These are phyloP conservation scores for Clavaria fumosa DNA, from an alignment of 768 basidiomycete genomes.

Conservation along the genomic window DNA sequence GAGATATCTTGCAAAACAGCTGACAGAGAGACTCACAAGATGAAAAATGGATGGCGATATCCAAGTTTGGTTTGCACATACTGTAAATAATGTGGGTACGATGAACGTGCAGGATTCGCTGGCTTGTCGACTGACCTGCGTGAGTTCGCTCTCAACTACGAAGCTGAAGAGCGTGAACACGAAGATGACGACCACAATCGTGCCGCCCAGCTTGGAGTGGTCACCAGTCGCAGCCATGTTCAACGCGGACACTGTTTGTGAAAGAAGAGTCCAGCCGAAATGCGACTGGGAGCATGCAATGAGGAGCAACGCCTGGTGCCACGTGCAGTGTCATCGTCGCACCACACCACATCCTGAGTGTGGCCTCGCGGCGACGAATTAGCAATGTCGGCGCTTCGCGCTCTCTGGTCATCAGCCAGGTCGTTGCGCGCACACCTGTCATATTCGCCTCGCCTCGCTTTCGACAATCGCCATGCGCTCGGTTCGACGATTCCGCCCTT, in stretches of 20 bases:
- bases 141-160: constrained; percentile 59
- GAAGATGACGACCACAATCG: constrained; percentile 41
- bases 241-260: no score
- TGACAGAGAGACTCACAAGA: constrained; percentile 43
- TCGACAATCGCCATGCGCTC: constrained; percentile 13
- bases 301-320: no score
- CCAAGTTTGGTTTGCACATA: constrained; percentile 64
- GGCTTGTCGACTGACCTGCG: constrained; percentile 56
- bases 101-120: no score
- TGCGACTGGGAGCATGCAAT: no score
- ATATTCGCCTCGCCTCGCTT: constrained; percentile 19
- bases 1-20: background rate
- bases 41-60: constrained; percentile 80
- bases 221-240: no score
- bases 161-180: constrained; percentile 49
- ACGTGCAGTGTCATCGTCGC: no score
- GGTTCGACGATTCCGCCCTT: constrained; percentile 23
- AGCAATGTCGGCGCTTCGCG: no score
- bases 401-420: no score
- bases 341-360: no score
- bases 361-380: no score
- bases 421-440: no score
- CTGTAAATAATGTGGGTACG: constrained; percentile 23
- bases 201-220: constrained; percentile 28
- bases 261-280: no score